Base-by-base conservation (phyloP, 345 rosid genomes). In the Anastatica hierochuntica region DNA sequence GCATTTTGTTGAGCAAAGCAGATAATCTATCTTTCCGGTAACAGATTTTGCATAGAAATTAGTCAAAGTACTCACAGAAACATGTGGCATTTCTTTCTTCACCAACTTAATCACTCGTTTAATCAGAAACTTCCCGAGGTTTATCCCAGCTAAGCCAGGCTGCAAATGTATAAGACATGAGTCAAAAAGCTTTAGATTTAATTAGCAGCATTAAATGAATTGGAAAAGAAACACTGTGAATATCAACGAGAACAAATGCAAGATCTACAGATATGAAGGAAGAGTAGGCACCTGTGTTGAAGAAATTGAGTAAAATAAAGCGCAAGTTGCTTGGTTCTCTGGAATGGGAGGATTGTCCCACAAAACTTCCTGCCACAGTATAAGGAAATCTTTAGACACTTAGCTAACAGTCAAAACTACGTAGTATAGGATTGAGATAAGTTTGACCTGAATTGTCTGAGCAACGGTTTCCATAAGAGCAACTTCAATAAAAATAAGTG, bases 101-200 rank as follows among this genome's bases (percentile, higher is more conserved):
- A 92, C 88, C 75, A 83, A 62, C 1, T 79, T 85, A 30, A 88
- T 81, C 43, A 88, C 95, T 45, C 98, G 85, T 68, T 92, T 92
- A 36, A 92, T 85, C 60, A 92, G 82, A 79, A 88, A 88, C 63
- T 83, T 88, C 17, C 98, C 98, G 0, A 92, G 78, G 72, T 92
- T 92, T 79, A 92, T 88, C 64, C 97, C 98, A 50, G 85, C 87
- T 79, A 92, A 76, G 57, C 97, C 98, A 68, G 90, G 86, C 98
- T 92, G 86, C 53, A 57, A 72, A 56, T 72, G 52, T 54, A 58
- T 34, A 76, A 63, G 59, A 26, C 41, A 7, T 18, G 4, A 15
- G 58, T 31, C 56, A 70, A 8, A 14, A 11, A 23, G 27, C 34
- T 33, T 8, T 27, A 27, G 31, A 4, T 27, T 27, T 27, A 27